Conservation (phyloP, 306 rosid species). For the Nissolia schottii region DNA sequence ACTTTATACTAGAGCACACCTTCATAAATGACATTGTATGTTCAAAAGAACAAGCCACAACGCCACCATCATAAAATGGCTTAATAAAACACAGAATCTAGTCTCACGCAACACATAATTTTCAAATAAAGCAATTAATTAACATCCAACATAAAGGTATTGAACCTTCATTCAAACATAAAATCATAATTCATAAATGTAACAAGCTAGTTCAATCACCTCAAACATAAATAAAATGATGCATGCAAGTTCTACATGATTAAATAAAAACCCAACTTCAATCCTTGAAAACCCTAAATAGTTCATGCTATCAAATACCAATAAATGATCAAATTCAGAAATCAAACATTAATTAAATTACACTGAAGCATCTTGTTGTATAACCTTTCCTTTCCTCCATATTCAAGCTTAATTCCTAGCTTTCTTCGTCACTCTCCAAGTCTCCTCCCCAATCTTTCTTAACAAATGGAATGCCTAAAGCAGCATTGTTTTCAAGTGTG, state of each 20-base stretch:
- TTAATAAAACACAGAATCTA: not conserved
- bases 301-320: not conserved
- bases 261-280: not conserved
- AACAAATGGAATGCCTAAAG: not conserved
- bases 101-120: not conserved
- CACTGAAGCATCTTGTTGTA: not conserved
- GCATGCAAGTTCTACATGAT: not conserved
- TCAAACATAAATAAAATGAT: not conserved
- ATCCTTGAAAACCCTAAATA: not conserved
- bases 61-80: not conserved
- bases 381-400: not conserved
- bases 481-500: not conserved
- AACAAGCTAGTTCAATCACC: not conserved
- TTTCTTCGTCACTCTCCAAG: not conserved
- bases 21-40: too few species aligned
- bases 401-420: slow-evolving; percentile 4
- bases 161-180: not conserved
- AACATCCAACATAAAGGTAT: not conserved
- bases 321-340: not conserved
- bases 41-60: too few species aligned
- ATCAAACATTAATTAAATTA: not conserved
- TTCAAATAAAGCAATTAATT: not conserved
- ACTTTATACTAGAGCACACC: too few species aligned
- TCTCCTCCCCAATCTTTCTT: too few species aligned
- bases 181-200: not conserved